A percentile compares a stretch with the other conserved stretches of the same genome.
Conservation (phyloP, 2,329 filamentous ascomycete species). For the Trichoderma aggressivum region DNA sequence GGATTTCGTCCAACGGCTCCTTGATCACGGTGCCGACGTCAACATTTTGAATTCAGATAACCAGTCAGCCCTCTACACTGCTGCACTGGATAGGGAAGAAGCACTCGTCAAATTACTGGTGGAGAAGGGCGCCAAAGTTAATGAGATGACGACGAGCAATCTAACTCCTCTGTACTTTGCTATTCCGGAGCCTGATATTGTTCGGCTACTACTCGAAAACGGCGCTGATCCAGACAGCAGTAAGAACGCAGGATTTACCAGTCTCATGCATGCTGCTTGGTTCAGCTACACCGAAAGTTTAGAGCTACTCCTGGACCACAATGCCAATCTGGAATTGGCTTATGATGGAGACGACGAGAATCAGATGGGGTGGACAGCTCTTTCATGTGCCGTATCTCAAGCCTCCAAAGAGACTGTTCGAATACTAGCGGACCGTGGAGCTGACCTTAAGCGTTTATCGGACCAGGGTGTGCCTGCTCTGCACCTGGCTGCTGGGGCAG, state of each 20-base stretch:
- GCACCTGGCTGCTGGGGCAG: background rate
- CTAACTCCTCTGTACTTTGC: conserved; percentile 13
- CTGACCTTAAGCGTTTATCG: conserved; percentile 1
- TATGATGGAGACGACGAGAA: conserved; percentile 9
- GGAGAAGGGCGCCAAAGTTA: conserved; percentile 21
- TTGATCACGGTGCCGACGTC: conserved; percentile 19
- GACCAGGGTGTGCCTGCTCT: background rate
- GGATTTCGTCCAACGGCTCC: background rate
- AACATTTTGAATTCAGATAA: background rate
- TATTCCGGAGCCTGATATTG: background rate
- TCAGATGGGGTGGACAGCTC: conserved; percentile 13
- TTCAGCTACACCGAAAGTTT: conserved; percentile 2
- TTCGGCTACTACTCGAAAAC: conserved; percentile 14
- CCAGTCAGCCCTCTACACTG: background rate
- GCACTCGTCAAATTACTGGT: conserved; percentile 19
- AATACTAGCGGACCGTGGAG: conserved; percentile 15
- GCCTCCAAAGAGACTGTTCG: background rate
- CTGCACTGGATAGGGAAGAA: background rate
- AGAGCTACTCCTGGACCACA: conserved; percentile 9
- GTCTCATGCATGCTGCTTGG: conserved; percentile 17
- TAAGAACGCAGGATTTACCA: conserved; percentile 8
- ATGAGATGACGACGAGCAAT: conserved; percentile 5
- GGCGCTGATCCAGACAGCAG: conserved; percentile 13
- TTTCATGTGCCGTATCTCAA: background rate
- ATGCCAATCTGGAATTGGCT: background rate